Evolutionary conservation across 768 basidiomycete species (phyloP).

Genomic region (Boletellus emodensis): DNA sequence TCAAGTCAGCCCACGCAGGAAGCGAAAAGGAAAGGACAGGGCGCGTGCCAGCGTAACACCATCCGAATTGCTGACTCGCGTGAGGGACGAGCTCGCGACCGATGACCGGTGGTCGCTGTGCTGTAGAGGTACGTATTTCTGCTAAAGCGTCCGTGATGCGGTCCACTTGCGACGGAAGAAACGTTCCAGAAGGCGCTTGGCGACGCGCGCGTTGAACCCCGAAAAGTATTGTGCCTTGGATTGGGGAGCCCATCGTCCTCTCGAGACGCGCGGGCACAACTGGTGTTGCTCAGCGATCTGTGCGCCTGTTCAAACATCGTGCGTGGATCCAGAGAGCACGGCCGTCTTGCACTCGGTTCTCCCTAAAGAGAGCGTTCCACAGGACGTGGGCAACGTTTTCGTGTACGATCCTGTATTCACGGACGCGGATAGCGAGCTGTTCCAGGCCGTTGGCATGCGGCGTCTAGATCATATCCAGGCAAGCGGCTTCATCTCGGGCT

Average conservation of each 20-base stretch:
- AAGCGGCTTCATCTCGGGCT: conserved; percentile 32
- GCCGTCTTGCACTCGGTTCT: conserved; percentile 3
- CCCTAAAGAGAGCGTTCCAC: not conserved
- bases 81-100: conserved; percentile 41
- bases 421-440: conserved; percentile 50
- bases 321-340: conserved; percentile 32
- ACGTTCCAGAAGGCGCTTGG: conserved; percentile 34
- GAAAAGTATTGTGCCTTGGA: conserved; percentile 60
- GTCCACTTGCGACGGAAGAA: conserved; percentile 26
- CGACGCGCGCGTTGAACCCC: conserved; percentile 20
- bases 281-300: conserved; percentile 57
- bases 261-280: conserved; percentile 59
- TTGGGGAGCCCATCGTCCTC: conserved; percentile 69
- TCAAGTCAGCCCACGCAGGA: conserved; percentile 49
- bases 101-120: conserved; percentile 51
- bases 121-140: conserved; percentile 48
- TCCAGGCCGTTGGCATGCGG: conserved; percentile 37
- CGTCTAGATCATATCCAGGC: conserved; percentile 46
- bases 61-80: conserved; percentile 37
- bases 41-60: conserved; percentile 32
- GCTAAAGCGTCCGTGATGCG: conserved; percentile 12
- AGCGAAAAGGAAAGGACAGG: conserved; percentile 37
- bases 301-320: conserved; percentile 58
- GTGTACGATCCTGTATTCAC: conserved; percentile 76
- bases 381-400: conserved; percentile 49